Evolutionary conservation across 1,284 basidiomycete genomes (phyloP), one percentile per base, ranked within the genome.

Genomic region (Bondarzewia mesenterica): DNA sequence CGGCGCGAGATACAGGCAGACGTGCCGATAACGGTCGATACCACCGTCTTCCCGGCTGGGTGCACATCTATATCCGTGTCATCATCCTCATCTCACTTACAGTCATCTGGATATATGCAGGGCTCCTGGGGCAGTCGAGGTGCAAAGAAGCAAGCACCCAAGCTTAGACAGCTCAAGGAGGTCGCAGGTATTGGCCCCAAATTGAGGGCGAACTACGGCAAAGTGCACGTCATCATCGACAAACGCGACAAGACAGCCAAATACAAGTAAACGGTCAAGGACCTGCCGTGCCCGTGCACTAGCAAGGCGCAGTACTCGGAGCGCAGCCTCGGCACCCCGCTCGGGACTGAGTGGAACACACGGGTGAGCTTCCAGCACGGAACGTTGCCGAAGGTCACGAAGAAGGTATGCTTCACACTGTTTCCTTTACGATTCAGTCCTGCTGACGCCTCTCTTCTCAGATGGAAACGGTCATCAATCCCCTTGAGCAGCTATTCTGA

Each of bases 11-110:
- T 90, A 14, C 84, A 87, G 40, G 78, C 76, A 14, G 93, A 98
- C 59, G 93, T 92, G 2, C 91, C 93, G 0, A 75, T 74, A 44
- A 81, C 87, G 51, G 77, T 93, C 27, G 93, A 98, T 62, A 91
- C 84, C 0, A 90, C 91, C 1, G n/a, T n/a, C 75, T 98, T n/a
- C 83, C 92, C 40, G 95, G 95, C 26, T 98, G 96, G 95, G 90
- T 93, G 61, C 55, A 82, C 47, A 21, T 35, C 22, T 25, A 56
- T 12, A 27, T 21, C 16, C 10, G n/a, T n/a, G n/a, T 42, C 23
- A 23, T 46, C 48, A 16, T 20, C 27, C 18, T 27, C 7, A 12
- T 29, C 21, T 44, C 37, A 35, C 42, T 44, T n/a, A n/a, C n/a
- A n/a, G n/a, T n/a, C n/a, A n/a, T n/a, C n/a, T n/a, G n/a, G n/a